phyloP scores from a whole-genome alignment of 345 rosid genomes.

The Conringia planisiliqua region DNA sequence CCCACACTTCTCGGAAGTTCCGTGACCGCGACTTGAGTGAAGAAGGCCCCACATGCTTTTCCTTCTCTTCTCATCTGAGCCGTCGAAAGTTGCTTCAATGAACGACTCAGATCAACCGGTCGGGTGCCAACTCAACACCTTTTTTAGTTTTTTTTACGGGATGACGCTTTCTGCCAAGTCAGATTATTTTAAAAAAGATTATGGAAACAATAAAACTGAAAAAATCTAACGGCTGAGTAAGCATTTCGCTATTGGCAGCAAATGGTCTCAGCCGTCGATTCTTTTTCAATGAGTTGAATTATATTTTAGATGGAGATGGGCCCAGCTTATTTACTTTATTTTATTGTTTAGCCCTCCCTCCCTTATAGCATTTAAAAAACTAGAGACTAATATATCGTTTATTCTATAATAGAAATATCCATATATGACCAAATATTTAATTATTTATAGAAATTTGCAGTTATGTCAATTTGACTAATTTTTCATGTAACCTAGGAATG shows the following conservation, averaged over 20 bases:
- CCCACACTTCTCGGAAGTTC: slow-evolving; percentile 72
- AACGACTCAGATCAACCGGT: slow-evolving; percentile 39
- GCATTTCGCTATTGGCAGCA: not conserved
- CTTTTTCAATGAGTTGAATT: not conserved
- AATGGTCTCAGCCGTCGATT: slow-evolving; percentile 37
- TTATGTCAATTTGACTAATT: slow-evolving; percentile 15
- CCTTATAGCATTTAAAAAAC: not conserved
- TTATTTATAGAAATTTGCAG: not conserved
- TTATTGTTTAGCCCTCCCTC: not conserved
- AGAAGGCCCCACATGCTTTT: slow-evolving; percentile 24
- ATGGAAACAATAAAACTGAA: not conserved
- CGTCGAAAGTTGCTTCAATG: slow-evolving; percentile 17
- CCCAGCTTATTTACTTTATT: slow-evolving; percentile 25
- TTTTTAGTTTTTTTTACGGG: slow-evolving; percentile 35
- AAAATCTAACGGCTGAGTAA: slow-evolving; percentile 42
- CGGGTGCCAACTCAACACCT: slow-evolving; percentile 59
- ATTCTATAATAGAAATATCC: not conserved
- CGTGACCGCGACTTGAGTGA: slow-evolving; percentile 63
- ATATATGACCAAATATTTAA: not conserved
- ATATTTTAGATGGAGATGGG: slow-evolving; percentile 35
- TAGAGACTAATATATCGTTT: not conserved
- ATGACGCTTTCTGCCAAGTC: slow-evolving; percentile 57
- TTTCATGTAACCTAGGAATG: not conserved
- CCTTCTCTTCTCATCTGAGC: slow-evolving; percentile 27
- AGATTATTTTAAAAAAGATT: slow-evolving; percentile 1